These are phyloP conservation scores for Drechmeria coniospora DNA, from an alignment of 2,329 filamentous ascomycete genomes.

Conservation along the genomic window DNA sequence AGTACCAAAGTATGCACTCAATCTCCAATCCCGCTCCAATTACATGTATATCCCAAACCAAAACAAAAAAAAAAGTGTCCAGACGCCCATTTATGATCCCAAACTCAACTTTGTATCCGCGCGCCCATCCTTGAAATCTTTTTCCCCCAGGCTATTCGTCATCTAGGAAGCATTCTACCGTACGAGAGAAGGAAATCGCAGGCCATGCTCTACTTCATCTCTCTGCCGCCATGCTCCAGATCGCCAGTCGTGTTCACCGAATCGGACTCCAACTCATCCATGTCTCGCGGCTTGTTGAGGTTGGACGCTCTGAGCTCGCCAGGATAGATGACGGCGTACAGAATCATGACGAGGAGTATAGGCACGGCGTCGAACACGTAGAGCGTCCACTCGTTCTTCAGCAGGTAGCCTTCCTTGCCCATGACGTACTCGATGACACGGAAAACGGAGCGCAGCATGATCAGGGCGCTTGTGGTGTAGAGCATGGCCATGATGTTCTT, in stretches of 20 bases:
- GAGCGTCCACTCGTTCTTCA: conserved; percentile 24
- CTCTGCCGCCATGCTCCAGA: conserved; percentile 3
- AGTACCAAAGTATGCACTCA: too few relatives aligned
- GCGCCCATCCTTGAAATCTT: too few relatives aligned
- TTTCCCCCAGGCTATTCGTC: too few relatives aligned
- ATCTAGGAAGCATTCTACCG: too few relatives aligned
- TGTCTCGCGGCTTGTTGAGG: conserved; percentile 1
- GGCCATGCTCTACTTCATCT: too few relatives aligned
- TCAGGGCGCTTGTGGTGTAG: conserved; percentile 21
- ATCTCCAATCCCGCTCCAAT: too few relatives aligned
- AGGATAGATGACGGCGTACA: conserved; percentile 9
- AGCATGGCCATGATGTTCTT: conserved; percentile 18
- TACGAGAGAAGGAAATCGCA: too few relatives aligned
- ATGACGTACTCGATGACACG: conserved; percentile 32
- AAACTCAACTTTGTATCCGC: too few relatives aligned
- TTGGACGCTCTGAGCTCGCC: conserved; percentile 2
- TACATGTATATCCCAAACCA: too few relatives aligned
- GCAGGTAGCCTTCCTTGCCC: conserved; percentile 23
- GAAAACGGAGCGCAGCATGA: conserved; percentile 28
- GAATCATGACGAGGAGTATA: conserved; percentile 9
- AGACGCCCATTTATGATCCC: too few relatives aligned
- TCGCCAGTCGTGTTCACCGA: conserved; percentile 1
- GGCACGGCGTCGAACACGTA: conserved; percentile 25
- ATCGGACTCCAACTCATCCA: conserved; percentile 2
- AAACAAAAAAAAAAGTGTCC: too few relatives aligned